Base-by-base conservation (phyloP, 352 stramenopile species). In the Pilasporangium apinafurcum region DNA sequence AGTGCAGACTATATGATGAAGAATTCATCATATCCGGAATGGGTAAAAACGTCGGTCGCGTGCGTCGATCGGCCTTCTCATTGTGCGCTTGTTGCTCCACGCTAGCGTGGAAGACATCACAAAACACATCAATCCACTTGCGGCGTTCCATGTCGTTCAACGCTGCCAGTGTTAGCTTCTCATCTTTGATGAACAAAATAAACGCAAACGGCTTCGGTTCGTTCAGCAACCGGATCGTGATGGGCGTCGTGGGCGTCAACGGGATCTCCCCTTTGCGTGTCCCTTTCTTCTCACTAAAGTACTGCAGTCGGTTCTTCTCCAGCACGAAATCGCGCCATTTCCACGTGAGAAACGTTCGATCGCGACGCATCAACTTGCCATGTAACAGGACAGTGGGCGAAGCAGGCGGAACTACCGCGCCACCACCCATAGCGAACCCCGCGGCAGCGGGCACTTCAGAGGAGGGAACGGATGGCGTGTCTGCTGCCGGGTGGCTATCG, bases 271-370 rank as follows among this genome's bases (percentile, higher is more conserved):
- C 77, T 55, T 89, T 89, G 54, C 73, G 71, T 39, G 65, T 72
- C 37, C 73, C 73, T n/a, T n/a, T n/a, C 42, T 86, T 86, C 47
- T 79, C 61, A 46, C 68, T 89, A 42, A 85, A 89, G 68, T 86
- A 86, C 57, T 86, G 77, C 41, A 89, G 52, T 1, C 77, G 64
- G 36, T 63, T 55, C 43, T 69, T 65, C 50, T 92, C 76, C 29
- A 92, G 50, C 37, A 81, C 74, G 37, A 92, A 86, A 46, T 92
- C 74, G 40, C 80, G 72, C 71, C 74, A 86, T 40, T 92, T 92
- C 80, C 80, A 92, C 55, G 76, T 89, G 35, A 84, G 65, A 29
- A 92, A 69, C 27, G 71, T 81, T 14, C 80, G 76, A 54, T 89
- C 76, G 27, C 76, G 69, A 16, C 72, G 72, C 69, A 89, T 72